Conservation (phyloP, 257 asterid genomes). For the Linderniella brevidens region DNA sequence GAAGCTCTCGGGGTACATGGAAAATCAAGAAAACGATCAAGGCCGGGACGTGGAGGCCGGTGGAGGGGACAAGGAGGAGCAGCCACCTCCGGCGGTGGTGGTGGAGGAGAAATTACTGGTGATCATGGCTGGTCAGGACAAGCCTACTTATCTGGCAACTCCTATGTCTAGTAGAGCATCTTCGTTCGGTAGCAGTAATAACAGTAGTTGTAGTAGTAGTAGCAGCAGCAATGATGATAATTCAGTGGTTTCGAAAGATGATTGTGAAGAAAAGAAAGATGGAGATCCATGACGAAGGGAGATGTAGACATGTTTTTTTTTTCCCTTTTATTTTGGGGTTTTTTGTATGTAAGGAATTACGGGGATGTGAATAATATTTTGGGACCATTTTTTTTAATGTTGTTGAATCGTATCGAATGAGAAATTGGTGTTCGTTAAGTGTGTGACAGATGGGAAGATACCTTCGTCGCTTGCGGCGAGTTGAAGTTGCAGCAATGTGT, state of each 20-base stretch:
- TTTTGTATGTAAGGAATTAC: no score
- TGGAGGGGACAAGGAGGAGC: slow-evolving; percentile 12
- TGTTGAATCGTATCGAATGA: no score
- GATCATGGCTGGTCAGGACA: slow-evolving; percentile 76
- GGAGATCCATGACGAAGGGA: slow-evolving; percentile 4
- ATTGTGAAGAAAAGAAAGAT: slow-evolving; percentile 14
- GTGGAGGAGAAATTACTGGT: slow-evolving; percentile 68
- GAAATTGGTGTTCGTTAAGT: no score
- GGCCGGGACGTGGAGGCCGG: slow-evolving; percentile 38
- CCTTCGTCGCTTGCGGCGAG: no score
- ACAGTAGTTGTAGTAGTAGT: slow-evolving; percentile 13
- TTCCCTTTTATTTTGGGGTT: no score
- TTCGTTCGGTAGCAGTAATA: slow-evolving; percentile 45
- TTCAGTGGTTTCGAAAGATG: slow-evolving; percentile 14
- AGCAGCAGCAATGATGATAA: slow-evolving; percentile 13
- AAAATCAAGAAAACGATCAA: slow-evolving; percentile 20
- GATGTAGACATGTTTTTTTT: neutral
- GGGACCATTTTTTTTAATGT: no score
- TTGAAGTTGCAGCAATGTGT: no score
- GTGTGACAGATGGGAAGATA: no score
- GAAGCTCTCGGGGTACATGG: slow-evolving; percentile 46
- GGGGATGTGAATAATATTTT: no score
- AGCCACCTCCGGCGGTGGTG: slow-evolving; percentile 18
- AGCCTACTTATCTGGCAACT: slow-evolving; percentile 78
- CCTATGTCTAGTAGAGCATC: slow-evolving; percentile 55